Evolutionary conservation across 495 filamentous ascomycete genomes (phyloP), one percentile per base, ranked within the genome.

Genomic region (Halenospora varia): DNA sequence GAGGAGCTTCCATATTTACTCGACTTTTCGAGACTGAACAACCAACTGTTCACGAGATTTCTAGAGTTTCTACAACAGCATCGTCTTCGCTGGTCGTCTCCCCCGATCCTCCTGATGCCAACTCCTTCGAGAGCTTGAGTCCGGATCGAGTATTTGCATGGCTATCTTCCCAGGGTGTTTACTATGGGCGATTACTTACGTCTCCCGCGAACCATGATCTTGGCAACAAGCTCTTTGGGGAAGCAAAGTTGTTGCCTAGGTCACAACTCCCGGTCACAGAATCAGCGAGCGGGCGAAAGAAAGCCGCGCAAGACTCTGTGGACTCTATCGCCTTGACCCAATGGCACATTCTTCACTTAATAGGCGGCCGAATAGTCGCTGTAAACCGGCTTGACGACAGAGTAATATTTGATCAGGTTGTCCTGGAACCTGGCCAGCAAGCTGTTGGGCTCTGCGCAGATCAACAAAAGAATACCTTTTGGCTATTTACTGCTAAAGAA

Each of bases 401-500:
- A 47, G 75, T 93, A 56, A 86, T 96, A 4, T 93, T 89, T 63
- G 88, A 96, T 67, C 90, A 97, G 67, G 71, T 82, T 15, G 85
- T 97, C 3, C 76, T 97, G n/a, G 88, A 95, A 55, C 81, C 82
- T 20, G 86, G 87, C 3, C 89, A 95, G 54, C 84, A 77, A 58
- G 84, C 84, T 9, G 71, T 97, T 35, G 91, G 89, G 23, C 80
- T 98, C 18, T 83, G 88, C 62, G 85, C 90, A 3, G 94, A 98
- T 70, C 77, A 86, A 25, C 91, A 90, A 62, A 95, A 97, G 74
- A 92, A 90, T 58, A 98, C 94, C 0, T 97, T 89, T 66, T 98
- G 94, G 94, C 81, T 97, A 17, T 96, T 97, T 66, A 97, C 95
- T 1, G 77, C 80, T 3, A 76, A 87, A 55, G 90, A 94, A 58